Conservation (phyloP, 352 stramenopile genomes). For the Phytopythium mirpurense region DNA sequence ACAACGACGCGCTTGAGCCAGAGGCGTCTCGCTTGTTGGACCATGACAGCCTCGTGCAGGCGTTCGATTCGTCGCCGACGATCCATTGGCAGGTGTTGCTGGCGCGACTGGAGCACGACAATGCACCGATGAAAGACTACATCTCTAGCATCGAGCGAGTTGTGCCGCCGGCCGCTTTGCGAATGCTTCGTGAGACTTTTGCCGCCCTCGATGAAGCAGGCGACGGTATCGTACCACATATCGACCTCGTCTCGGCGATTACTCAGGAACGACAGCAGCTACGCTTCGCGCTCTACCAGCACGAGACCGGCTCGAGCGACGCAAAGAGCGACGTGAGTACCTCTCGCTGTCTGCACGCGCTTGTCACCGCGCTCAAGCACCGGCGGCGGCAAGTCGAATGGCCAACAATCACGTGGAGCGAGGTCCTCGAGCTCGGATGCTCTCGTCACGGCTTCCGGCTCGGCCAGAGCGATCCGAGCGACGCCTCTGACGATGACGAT, state of each 20-base stretch:
- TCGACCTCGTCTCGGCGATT: conserved; percentile 30
- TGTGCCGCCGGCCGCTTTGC: conserved; percentile 15
- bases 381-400: not conserved
- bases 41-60: conserved; percentile 9
- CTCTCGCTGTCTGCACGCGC: not conserved
- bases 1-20: conserved; percentile 1
- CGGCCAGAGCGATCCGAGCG: not conserved
- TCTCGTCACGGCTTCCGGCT: not conserved
- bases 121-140: conserved; percentile 29
- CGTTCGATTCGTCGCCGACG: conserved; percentile 22
- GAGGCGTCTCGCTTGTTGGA: conserved; percentile 13
- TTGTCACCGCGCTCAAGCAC: not conserved
- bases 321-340: not conserved
- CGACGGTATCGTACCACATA: conserved; percentile 39
- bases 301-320: not conserved
- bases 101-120: conserved; percentile 31
- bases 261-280: not conserved
- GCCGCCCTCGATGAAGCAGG: conserved; percentile 29
- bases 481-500: not conserved
- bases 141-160: conserved; percentile 20
- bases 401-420: conserved; percentile 19
- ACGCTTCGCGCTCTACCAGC: not conserved
- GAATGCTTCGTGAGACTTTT: conserved; percentile 28
- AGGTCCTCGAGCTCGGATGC: conserved; percentile 23
- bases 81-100: conserved; percentile 67